Evolutionary conservation across 1,284 basidiomycete species (phyloP).

Genomic region (Naganishia albida): DNA sequence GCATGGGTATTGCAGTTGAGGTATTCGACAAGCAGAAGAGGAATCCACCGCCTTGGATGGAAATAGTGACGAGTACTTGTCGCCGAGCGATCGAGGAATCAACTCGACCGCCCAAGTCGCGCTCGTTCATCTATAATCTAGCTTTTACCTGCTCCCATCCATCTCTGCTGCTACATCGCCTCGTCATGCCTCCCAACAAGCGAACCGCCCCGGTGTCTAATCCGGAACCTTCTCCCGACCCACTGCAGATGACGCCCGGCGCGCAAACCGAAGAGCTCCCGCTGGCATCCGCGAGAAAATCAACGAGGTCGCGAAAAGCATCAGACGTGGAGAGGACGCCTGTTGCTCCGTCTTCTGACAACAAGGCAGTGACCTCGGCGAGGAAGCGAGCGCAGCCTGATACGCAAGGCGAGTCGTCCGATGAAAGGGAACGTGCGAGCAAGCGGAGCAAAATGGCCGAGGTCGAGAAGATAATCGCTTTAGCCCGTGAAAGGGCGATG

Average conservation of each 20-base stretch:
- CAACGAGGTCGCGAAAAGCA: slow-evolving; percentile 4
- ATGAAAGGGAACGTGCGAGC: neutral
- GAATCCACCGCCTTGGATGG: too few relatives aligned
- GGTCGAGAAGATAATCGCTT: neutral
- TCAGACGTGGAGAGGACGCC: neutral
- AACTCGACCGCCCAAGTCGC: neutral
- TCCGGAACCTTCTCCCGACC: slow-evolving; percentile 15
- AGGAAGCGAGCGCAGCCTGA: neutral
- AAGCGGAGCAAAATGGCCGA: slow-evolving; percentile 11
- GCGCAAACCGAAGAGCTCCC: neutral
- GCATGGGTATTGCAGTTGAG: neutral
- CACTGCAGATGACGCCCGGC: slow-evolving; percentile 13
- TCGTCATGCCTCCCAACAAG: slow-evolving; percentile 9
- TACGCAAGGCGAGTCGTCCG: neutral
- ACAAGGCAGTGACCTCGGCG: neutral
- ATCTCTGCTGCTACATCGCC: neutral
- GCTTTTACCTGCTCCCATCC: neutral
- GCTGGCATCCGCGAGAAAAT: slow-evolving; percentile 9
- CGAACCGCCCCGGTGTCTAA: neutral
- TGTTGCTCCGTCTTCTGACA: neutral
- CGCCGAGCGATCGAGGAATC: slow-evolving; percentile 1
- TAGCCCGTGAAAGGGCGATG: too few relatives aligned
- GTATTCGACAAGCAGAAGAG: too few relatives aligned
- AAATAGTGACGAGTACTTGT: neutral
- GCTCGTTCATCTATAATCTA: slow-evolving; percentile 17